These are phyloP conservation scores for Russula compacta DNA, from an alignment of 768 basidiomycete species.

Conservation along the genomic window DNA sequence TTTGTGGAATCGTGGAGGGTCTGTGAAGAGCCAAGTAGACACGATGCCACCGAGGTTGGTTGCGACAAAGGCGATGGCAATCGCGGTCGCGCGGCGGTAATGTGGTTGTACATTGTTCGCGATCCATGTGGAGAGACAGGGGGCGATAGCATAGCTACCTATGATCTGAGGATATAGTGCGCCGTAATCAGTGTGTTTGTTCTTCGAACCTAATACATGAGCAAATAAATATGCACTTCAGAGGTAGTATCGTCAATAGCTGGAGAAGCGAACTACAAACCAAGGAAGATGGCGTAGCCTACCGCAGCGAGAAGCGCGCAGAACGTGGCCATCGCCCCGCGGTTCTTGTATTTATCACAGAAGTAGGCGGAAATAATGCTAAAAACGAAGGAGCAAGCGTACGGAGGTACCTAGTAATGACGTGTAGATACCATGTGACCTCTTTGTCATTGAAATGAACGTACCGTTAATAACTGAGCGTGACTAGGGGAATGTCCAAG, in stretches of 20 bases:
- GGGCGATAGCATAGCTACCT: slow-evolving; percentile 24
- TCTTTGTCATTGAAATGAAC: neutral
- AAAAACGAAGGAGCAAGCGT: slow-evolving; percentile 24
- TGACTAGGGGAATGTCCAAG: slow-evolving; percentile 25
- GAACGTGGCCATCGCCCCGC: slow-evolving; percentile 14
- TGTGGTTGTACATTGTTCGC: slow-evolving; percentile 28
- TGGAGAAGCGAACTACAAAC: neutral
- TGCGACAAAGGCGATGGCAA: slow-evolving; percentile 23
- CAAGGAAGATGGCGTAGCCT: slow-evolving; percentile 19
- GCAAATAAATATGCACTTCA: neutral
- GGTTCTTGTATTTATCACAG: slow-evolving; percentile 17
- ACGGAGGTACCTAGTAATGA: slow-evolving; percentile 25
- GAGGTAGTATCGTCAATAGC: neutral
- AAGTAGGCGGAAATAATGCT: slow-evolving; percentile 17
- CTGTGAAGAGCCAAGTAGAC: slow-evolving; percentile 15
- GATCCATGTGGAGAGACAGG: slow-evolving; percentile 23
- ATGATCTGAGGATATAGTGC: slow-evolving; percentile 27
- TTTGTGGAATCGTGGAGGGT: slow-evolving; percentile 14
- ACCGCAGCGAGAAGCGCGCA: slow-evolving; percentile 9
- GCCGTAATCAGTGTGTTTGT: slow-evolving; percentile 22
- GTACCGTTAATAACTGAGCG: slow-evolving; percentile 26
- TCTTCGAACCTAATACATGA: slow-evolving; percentile 11
- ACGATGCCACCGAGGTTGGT: slow-evolving; percentile 18
- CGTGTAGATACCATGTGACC: neutral
- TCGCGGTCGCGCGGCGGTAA: slow-evolving; percentile 26